These are phyloP conservation scores for Calophaca sinica DNA, from an alignment of 306 rosid genomes.

Conservation along the genomic window DNA sequence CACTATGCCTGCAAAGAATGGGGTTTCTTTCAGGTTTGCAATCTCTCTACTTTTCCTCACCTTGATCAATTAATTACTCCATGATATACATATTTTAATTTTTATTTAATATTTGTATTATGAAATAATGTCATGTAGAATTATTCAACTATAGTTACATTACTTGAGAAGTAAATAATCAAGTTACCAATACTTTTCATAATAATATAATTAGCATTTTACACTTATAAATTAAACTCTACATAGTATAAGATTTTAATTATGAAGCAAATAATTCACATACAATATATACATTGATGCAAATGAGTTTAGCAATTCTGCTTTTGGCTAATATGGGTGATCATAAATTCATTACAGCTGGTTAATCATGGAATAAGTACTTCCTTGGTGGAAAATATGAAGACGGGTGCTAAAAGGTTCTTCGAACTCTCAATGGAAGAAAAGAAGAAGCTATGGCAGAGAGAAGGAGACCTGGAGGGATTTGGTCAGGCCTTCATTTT, in stretches of 20 bases:
- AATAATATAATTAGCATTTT: too few relatives aligned
- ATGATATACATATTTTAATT: too few relatives aligned
- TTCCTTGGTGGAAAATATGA: constrained; percentile 53
- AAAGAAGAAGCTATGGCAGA: constrained; percentile 51
- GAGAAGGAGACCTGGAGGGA: constrained; percentile 50
- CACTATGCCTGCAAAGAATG: constrained; percentile 57
- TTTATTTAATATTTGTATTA: too few relatives aligned
- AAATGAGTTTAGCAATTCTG: background rate
- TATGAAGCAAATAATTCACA: too few relatives aligned
- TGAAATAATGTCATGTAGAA: too few relatives aligned
- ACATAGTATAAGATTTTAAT: too few relatives aligned
- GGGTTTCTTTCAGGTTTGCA: constrained; percentile 63
- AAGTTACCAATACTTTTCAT: too few relatives aligned
- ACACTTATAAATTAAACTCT: too few relatives aligned
- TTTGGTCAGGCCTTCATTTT: constrained; percentile 59
- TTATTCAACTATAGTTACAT: too few relatives aligned
- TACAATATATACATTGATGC: too few relatives aligned
- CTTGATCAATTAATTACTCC: too few relatives aligned
- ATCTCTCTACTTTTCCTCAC: background rate
- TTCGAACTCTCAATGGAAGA: constrained; percentile 54
- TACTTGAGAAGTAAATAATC: too few relatives aligned
- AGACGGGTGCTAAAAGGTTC: constrained; percentile 40
- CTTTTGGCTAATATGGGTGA: background rate
- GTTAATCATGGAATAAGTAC: constrained; percentile 51
- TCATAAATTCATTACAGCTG: constrained; percentile 19